A percentile compares a stretch with the other conserved stretches of the same genome.
These are phyloP conservation scores for Hanseniaspora lachancei DNA, from an alignment of 805 yeast species.

Conservation along the genomic window DNA sequence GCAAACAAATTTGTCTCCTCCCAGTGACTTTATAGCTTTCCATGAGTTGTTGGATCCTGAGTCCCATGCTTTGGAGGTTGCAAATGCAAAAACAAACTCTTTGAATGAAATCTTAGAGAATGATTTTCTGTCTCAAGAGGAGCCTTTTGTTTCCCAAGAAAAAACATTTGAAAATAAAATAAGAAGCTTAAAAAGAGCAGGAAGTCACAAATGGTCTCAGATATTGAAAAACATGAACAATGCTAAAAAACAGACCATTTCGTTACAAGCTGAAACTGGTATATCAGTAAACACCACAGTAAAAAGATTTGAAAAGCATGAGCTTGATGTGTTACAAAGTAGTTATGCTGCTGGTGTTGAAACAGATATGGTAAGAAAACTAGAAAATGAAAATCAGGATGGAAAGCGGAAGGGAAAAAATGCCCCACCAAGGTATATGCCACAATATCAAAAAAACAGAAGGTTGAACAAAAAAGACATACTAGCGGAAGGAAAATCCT, in stretches of 20 bases:
- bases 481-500: background rate
- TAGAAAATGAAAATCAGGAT: background rate
- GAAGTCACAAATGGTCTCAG: background rate
- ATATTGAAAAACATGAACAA: background rate
- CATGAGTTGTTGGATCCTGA: constrained; percentile 2
- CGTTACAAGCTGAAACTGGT: background rate
- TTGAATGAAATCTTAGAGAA: background rate
- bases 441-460: background rate
- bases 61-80: background rate
- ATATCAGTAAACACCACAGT: background rate
- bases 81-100: background rate
- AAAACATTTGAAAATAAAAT: background rate
- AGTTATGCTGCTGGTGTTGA: background rate
- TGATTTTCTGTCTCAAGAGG: background rate
- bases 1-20: constrained; percentile 1
- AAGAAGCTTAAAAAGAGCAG: background rate
- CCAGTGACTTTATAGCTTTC: background rate
- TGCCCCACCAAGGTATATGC: background rate
- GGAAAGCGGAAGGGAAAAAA: background rate
- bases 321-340: background rate
- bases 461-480: background rate
- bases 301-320: background rate
- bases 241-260: background rate
- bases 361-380: background rate
- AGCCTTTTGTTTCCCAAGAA: background rate